Evolutionary conservation across 305 asterid genomes (phyloP), one percentile per base, ranked within the genome.

Genomic region (Andrographis paniculata): DNA sequence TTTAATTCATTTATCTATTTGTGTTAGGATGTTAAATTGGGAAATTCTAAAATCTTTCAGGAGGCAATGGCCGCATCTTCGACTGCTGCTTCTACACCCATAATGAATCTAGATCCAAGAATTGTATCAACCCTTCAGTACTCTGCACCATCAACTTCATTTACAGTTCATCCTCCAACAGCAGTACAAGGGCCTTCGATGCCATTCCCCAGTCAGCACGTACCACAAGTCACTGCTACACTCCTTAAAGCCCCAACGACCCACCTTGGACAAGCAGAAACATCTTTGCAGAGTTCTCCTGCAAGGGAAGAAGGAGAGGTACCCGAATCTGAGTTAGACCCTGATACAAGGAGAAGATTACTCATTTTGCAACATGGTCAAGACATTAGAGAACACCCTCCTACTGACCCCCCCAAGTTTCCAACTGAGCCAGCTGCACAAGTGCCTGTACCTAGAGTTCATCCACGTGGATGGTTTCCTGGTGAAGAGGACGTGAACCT

Each of bases 271-370:
- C 84, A 75, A 54, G 77, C 64, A 57, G 99, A 87, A 60, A 56
- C 74, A 50, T 62, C 59, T 51, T 60, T 77, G 69, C 91, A 63
- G 30, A 67, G 74, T 58, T 83, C 99, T 68, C 95, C 96, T 48
- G 96, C 95, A 56, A 77, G 87, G 67, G 99, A 91, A 76, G 99
- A 91, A 68, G 99, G 99, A 33, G 99, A 91, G 75, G 93, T 91
- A 22, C 94, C 95, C n/a, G 99, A 91, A 69, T 91, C 95, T 68
- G 99, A 91, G 72, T 57, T 91, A 57, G 96, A 91, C 77, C 99
- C 95, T 14, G 99, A 91, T 62, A 91, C 96, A 31, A 91, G 99
- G 76, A 81, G 99, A 76, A 81, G 99, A 62, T 72, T 91, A 53
- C 84, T 91, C 48, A 91, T 91, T 63, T 78, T 84, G 76, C 99